phyloP scores from a whole-genome alignment of 306 rosid genomes.

The Cajanus cajan region DNA sequence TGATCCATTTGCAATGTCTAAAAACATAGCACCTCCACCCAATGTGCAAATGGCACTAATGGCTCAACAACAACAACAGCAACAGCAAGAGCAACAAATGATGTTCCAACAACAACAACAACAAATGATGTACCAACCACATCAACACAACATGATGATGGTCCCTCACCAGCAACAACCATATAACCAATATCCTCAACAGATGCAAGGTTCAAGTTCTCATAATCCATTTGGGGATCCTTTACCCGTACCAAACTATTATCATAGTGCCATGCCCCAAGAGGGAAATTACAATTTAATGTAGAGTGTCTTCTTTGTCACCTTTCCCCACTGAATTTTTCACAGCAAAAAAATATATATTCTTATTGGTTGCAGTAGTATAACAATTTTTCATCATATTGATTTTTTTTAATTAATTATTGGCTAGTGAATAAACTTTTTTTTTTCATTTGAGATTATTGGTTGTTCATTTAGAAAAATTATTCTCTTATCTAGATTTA shows the following conservation, averaged over 20 bases:
- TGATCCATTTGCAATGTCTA: conserved; percentile 80
- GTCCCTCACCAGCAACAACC: conserved; percentile 51
- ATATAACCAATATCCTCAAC: conserved; percentile 49
- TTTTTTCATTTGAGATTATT: background rate
- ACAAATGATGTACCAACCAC: conserved; percentile 35
- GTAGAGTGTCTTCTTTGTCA: conserved; percentile 34
- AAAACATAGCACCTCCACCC: conserved; percentile 65
- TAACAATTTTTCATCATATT: background rate
- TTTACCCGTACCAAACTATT: conserved; percentile 39
- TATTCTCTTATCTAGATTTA: background rate
- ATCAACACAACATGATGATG: conserved; percentile 58
- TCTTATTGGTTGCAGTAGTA: conserved; percentile 31
- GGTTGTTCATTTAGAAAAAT: background rate
- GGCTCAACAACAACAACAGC: conserved; percentile 69
- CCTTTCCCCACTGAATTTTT: background rate
- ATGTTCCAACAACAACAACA: conserved; percentile 57
- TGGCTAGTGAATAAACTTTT: conserved; percentile 20
- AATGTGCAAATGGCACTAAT: conserved; percentile 74
- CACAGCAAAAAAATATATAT: background rate
- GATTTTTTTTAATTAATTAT: conserved; percentile 31
- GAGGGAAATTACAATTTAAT: conserved; percentile 68
- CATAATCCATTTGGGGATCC: conserved; percentile 93
- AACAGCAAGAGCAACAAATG: conserved; percentile 58
- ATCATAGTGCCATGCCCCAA: conserved; percentile 48
- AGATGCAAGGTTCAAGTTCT: conserved; percentile 39